Base-by-base conservation (phyloP, 2,329 filamentous ascomycete species). In the Sphaerulina vaccinii region DNA sequence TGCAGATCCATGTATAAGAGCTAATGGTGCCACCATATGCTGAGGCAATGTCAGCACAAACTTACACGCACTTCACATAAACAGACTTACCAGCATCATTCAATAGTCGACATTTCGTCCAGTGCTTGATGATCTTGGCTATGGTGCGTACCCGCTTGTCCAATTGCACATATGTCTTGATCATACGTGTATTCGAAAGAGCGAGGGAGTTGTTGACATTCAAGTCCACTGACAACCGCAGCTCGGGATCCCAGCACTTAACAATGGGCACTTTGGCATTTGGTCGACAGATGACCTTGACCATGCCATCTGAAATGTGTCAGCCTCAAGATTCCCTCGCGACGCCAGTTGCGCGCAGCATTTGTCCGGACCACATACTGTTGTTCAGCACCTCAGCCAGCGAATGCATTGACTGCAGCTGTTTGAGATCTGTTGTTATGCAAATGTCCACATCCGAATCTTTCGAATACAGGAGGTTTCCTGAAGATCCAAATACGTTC, bases 381-480 rank as follows among this genome's bases (percentile, higher is more conserved):
- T 84, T 88, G 43, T 88, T 86, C 41, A 99, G 79, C 49, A 93
- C 82, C 59, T 90, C 87, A 43, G 93, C 92, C 67, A 99, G 84
- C 70, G 88, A 84, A 75, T 95, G 96, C 64, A 97, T 90, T 54
- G 84, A 86, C 70, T 96, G 90, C 66, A 97, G 74, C 63, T 88
- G 87, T 68, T 86, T 93, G 81, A 87, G 90, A 40, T 88, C 79
- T 16, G 93, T 97, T 40, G 90, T 95, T 67, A 99, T 96, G 75
- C 93, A 99, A 50, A 99, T 92, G 69, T 99, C 93, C 69, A 99
- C 92, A 75, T 99, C 93, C 46, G 93, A 99, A 67, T 96, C 90
- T 70, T 90, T 91, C 27, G 92, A 96, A 71, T 90, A 96, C 51
- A 99, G 76, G 69, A 93, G 75, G 71, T 99, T 99, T 41, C 93